Evolutionary conservation across 2,329 filamentous ascomycete genomes (phyloP).

Genomic region (Xylariaceae sp.): DNA sequence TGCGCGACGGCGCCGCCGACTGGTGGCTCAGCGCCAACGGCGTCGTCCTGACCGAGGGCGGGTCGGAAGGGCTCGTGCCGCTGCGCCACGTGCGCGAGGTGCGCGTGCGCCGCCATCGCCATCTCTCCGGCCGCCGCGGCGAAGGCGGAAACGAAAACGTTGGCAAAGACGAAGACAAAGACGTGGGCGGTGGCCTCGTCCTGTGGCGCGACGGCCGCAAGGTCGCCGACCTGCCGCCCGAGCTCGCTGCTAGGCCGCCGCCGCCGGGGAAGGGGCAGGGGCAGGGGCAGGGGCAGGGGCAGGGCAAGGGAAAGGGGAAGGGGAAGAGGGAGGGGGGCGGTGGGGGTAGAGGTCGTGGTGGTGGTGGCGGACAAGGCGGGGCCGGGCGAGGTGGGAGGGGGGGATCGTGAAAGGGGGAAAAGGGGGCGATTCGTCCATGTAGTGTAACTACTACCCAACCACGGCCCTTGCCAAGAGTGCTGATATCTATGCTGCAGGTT

Average conservation of each 20-base stretch:
- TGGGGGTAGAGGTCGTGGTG: background rate
- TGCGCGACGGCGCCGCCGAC: constrained; percentile 51
- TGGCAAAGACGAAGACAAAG: too few relatives aligned
- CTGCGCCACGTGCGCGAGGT: constrained; percentile 65
- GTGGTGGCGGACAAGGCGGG: too few relatives aligned
- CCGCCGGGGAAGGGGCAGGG: constrained; percentile 29
- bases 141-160: too few relatives aligned
- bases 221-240: constrained; percentile 57
- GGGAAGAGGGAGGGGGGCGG: constrained; percentile 1
- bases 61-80: constrained; percentile 54
- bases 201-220: constrained; percentile 65
- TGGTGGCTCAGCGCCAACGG: constrained; percentile 79
- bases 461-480: too few relatives aligned
- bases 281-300: constrained; percentile 21
- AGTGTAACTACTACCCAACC: too few relatives aligned
- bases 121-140: too few relatives aligned
- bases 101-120: constrained; percentile 49
- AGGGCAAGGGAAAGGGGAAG: constrained; percentile 18
- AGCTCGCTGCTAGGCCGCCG: constrained; percentile 41
- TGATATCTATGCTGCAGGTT: too few relatives aligned
- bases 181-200: constrained; percentile 53
- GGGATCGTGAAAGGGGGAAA: too few relatives aligned
- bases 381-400: too few relatives aligned
- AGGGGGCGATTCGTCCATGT: too few relatives aligned
- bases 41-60: constrained; percentile 60